Conservation (phyloP, 371 early-diverging fungal species). For the Rhizopus delemar region DNA sequence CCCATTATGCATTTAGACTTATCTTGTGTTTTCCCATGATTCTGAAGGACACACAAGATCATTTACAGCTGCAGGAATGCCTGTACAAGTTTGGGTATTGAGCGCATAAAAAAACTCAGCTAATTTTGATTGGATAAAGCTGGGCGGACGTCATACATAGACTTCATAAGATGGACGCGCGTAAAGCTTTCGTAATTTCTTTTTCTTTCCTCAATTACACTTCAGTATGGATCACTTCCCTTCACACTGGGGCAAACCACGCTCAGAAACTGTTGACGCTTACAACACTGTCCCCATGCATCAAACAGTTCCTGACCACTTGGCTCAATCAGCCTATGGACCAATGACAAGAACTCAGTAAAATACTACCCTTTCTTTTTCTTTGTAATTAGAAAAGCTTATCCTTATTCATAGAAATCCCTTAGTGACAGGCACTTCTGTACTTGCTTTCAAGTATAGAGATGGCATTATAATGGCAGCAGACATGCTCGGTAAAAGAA, state of each 20-base stretch:
- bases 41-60: too few species aligned
- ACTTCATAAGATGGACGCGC: not conserved
- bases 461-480: slow-evolving; percentile 98
- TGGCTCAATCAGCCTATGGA: slow-evolving; percentile 47
- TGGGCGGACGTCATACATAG: not conserved
- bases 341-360: slow-evolving; percentile 68
- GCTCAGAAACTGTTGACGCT: slow-evolving; percentile 60
- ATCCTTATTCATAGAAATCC: slow-evolving; percentile 64
- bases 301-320: slow-evolving; percentile 43
- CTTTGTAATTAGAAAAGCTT: not conserved
- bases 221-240: slow-evolving; percentile 76
- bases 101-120: not conserved
- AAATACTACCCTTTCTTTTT: slow-evolving; percentile 14
- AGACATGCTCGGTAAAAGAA: slow-evolving; percentile 81
- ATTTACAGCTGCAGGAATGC: too few species aligned
- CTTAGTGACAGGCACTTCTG: slow-evolving; percentile 96
- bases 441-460: slow-evolving; percentile 93
- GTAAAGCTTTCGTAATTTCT: slow-evolving; percentile 2
- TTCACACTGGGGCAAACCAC: slow-evolving; percentile 82
- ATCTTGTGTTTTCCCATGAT: too few species aligned
- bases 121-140: not conserved
- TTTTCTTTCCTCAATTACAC: slow-evolving; percentile 1
- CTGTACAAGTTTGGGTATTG: not conserved
- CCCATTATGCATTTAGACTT: too few species aligned
- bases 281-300: slow-evolving; percentile 64